Base-by-base conservation (phyloP, 2,329 filamentous ascomycete species). In the Apiospora phragmitis region DNA sequence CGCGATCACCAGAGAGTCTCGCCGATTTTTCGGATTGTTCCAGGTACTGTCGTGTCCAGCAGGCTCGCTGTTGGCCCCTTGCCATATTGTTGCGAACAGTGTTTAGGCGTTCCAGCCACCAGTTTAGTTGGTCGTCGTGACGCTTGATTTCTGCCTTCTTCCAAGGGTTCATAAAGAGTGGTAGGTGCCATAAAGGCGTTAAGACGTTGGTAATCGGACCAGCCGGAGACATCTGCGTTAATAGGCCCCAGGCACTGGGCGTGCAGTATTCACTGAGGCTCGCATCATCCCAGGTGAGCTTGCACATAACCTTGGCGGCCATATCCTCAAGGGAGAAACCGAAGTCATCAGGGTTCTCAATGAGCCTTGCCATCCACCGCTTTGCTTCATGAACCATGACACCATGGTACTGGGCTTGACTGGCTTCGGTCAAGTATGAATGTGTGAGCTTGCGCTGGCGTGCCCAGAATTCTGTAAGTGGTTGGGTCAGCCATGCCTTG, bases 151-250 rank as follows among this genome's bases (percentile, higher is more conserved):
- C 86, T 8, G 84, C 83, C 18, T 79, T 80, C 77, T 88, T 88
- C 86, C 86, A 88, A 0, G 86, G 86, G 73, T 88, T 88, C 65
- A 88, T 80, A 18, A 77, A 73, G 70, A 80, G 78, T 1, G 86
- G 86, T 1, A 88, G 75, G 71, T 87, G 82, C 86, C 86, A 88
- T 0, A 89, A 80, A 5, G 86, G 86, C 4, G 86, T 88, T 51
- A 88, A 69, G 4, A 88, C 83, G 71, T 88, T 89, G n/a, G 86
- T 88, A 72, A 89, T 85, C 1, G 87, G 86, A 0, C 87, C 87
- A 35, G 87, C 86, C 0, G 87, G 87, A 1, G 86, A 88, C 86
- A 89, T 89, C 69, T 88, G 86, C 5, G 83, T 87, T 21, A 89
- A 79, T 1, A 88, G 80, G n/a, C 86, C 86, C 86, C 86, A 88